Base-by-base conservation (phyloP, 345 rosid species). In the Moricandia arvensis region DNA sequence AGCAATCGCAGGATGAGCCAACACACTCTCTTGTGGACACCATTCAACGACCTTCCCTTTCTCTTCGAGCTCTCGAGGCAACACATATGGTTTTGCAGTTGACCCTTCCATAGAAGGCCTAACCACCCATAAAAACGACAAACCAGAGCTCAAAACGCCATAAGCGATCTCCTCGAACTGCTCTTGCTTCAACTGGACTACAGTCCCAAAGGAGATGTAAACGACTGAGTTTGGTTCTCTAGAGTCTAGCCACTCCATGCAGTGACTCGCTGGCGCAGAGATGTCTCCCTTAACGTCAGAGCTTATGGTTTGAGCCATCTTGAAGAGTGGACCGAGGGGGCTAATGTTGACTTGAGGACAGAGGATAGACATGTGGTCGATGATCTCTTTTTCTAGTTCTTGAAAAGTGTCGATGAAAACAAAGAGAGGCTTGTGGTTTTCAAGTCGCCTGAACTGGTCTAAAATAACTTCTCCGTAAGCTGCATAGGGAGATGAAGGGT, bases 381-480 rank as follows among this genome's bases (percentile, higher is more conserved):
- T n/a, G n/a, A n/a, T n/a, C n/a, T n/a, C n/a, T n/a, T n/a, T n/a
- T n/a, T n/a, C n/a, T n/a, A n/a, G n/a, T n/a, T n/a, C n/a, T n/a
- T n/a, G n/a, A n/a, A n/a, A n/a, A n/a, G n/a, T n/a, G n/a, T n/a
- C 98, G 64, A 93, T 83, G 80, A 93, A 63, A 47, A 93, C 43
- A 66, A 85, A 88, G 49, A 87, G 84, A 1, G 87, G 82, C 75
- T 88, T 90, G 0, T 73, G 80, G 8, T 62, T 31, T 0, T 83
- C 75, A 4, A 89, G 82, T 43, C 83, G 85, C 80, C 73, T 79
- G 78, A 71, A 83, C 70, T 88, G 90, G 0, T 83, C 82, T 11
- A 93, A 59, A 59, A 90, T 82, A 0, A 86, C 80, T 18, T 71
- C 81, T 29, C 78, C 66, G 4, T 85, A 11, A 72, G 41, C 53